These are phyloP conservation scores for Penicillium pancosmium DNA, from an alignment of 495 filamentous ascomycete species.

Conservation along the genomic window DNA sequence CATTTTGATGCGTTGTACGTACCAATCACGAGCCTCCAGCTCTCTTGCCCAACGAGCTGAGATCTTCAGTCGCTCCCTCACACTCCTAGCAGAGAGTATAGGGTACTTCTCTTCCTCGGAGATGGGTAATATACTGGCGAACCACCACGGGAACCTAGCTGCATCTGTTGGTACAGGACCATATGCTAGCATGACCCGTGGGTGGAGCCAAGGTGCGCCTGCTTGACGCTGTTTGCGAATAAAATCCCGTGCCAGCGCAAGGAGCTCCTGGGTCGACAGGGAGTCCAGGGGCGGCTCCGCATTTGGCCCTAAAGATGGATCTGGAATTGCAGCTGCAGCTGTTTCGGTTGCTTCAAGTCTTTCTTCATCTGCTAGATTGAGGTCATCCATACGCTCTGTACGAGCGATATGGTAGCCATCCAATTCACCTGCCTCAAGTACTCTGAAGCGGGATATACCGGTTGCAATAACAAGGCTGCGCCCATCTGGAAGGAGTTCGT, in stretches of 20 bases:
- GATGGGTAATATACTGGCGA: constrained; percentile 79
- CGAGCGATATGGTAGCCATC: constrained; percentile 80
- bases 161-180: constrained; percentile 76
- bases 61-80: constrained; percentile 79
- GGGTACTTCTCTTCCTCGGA: constrained; percentile 78
- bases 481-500: constrained; percentile 75
- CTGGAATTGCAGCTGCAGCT: constrained; percentile 19
- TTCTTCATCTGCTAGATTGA: constrained; percentile 81
- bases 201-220: constrained; percentile 73
- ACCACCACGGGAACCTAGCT: constrained; percentile 85
- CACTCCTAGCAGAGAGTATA: constrained; percentile 69
- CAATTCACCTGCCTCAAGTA: constrained; percentile 60
- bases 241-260: constrained; percentile 66
- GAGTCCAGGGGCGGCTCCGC: constrained; percentile 50
- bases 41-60: constrained; percentile 73
- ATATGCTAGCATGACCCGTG: constrained; percentile 70
- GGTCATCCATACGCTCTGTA: constrained; percentile 75
- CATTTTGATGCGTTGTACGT: constrained; percentile 39
- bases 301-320: constrained; percentile 17
- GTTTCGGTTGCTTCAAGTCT: constrained; percentile 67
- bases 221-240: constrained; percentile 64
- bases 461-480: constrained; percentile 77
- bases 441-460: constrained; percentile 74
- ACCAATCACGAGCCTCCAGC: constrained; percentile 74
- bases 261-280: constrained; percentile 70